Conservation (phyloP, 2,329 filamentous ascomycete species). For the Domatiomyces catenatus region DNA sequence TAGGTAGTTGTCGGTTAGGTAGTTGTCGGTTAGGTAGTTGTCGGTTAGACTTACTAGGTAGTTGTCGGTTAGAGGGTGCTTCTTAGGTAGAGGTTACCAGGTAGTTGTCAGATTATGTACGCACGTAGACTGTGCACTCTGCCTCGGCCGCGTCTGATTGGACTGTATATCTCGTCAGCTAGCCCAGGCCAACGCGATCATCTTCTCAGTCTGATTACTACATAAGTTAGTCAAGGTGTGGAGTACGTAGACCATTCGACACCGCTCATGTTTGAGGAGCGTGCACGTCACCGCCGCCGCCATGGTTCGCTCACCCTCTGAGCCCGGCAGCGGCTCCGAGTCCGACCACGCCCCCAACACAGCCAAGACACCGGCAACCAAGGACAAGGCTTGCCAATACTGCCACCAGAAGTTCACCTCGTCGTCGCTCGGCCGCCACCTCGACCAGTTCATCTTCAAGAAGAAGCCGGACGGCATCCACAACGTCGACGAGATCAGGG, state of each 20-base stretch:
- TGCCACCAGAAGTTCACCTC: constrained; percentile 85
- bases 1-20: no score
- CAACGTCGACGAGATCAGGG: constrained; percentile 75
- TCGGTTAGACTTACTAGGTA: no score
- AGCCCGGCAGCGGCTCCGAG: neutral
- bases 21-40: no score
- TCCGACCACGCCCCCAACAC: neutral
- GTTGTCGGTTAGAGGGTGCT: no score
- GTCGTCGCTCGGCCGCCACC: constrained; percentile 79
- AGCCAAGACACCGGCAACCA: constrained; percentile 35
- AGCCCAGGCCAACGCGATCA: neutral
- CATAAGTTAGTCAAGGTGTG: neutral
- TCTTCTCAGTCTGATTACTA: neutral
- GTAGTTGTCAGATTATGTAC: no score
- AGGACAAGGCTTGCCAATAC: constrained; percentile 80
- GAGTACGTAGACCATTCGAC: neutral
- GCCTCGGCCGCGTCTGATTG: neutral
- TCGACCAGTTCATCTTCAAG: constrained; percentile 85
- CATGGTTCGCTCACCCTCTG: neutral
- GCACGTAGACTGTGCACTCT: no score
- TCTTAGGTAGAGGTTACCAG: no score
- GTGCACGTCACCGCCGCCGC: neutral
- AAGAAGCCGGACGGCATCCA: constrained; percentile 91
- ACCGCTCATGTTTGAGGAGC: neutral
- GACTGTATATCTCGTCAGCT: neutral